phyloP scores from a whole-genome alignment of 2,329 filamentous ascomycete species.

The Fusarium protoensiforme region DNA sequence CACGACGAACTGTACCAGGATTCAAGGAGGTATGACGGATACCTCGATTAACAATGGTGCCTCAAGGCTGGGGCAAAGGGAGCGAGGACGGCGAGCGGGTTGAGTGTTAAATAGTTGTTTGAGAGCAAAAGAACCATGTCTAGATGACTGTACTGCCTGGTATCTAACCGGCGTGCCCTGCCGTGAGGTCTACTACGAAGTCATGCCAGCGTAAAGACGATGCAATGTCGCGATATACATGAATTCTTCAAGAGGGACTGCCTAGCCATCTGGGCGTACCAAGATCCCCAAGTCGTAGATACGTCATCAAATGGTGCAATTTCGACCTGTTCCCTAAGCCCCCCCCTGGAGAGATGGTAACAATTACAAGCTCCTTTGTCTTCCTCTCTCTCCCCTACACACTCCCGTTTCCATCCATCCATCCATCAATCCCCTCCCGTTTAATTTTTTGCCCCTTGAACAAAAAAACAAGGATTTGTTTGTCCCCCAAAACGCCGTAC shows the following conservation, averaged over 20 bases:
- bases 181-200: slow-evolving; percentile 7
- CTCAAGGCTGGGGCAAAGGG: slow-evolving; percentile 18
- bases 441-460: slow-evolving; percentile 45
- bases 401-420: slow-evolving; percentile 16
- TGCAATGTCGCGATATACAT: slow-evolving; percentile 35
- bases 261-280: slow-evolving; percentile 20
- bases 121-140: slow-evolving; percentile 36
- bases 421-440: slow-evolving; percentile 23
- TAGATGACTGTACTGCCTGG: slow-evolving; percentile 30
- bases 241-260: slow-evolving; percentile 27
- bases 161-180: slow-evolving; percentile 19
- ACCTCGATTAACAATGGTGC: slow-evolving; percentile 25
- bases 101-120: slow-evolving; percentile 28
- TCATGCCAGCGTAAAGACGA: not conserved
- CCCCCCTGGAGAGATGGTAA: slow-evolving; percentile 45
- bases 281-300: slow-evolving; percentile 32
- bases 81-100: slow-evolving; percentile 13
- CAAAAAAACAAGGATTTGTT: slow-evolving; percentile 43
- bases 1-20: slow-evolving; percentile 20
- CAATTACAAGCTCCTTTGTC: slow-evolving; percentile 45
- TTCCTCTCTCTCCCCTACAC: slow-evolving; percentile 26
- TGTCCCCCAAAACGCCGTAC: slow-evolving; percentile 53
- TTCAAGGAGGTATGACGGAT: slow-evolving; percentile 17
- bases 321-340: slow-evolving; percentile 40
- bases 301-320: slow-evolving; percentile 42